Conservation (phyloP, 805 yeast genomes). For the Candida montana region DNA sequence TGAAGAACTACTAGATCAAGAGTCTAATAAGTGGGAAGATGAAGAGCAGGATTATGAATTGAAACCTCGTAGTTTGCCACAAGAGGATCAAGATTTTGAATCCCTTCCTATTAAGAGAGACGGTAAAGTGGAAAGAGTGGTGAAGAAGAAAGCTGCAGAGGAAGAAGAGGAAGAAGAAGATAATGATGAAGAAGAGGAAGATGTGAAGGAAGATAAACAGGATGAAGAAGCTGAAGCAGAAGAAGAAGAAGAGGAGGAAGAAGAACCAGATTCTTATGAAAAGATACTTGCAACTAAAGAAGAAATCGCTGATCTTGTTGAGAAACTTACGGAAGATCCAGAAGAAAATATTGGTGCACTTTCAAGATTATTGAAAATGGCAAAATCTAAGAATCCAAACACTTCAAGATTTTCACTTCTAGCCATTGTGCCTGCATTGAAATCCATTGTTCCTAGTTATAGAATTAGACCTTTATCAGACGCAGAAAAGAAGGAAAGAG, state of each 20-base stretch:
- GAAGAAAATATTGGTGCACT: constrained; percentile 72
- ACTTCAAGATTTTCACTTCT: constrained; percentile 67
- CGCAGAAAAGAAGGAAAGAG: constrained; percentile 74
- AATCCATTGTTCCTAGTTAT: constrained; percentile 82
- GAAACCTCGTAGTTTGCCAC: constrained; percentile 53
- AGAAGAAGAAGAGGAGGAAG: constrained; percentile 20
- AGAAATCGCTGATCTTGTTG: constrained; percentile 77
- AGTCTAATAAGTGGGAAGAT: constrained; percentile 45
- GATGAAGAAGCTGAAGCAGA: constrained; percentile 25
- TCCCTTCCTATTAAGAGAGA: constrained; percentile 77
- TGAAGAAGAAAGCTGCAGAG: constrained; percentile 27
- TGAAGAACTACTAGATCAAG: constrained; percentile 9
- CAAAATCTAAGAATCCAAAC: constrained; percentile 58
- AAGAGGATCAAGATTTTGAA: constrained; percentile 46
- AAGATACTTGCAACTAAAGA: constrained; percentile 62
- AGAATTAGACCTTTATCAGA: constrained; percentile 80
- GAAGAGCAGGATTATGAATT: constrained; percentile 78
- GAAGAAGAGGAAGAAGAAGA: constrained; percentile 16
- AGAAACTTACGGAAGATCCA: constrained; percentile 76
- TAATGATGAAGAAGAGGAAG: constrained; percentile 22
- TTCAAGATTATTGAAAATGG: constrained; percentile 64
- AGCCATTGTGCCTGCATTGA: constrained; percentile 80
- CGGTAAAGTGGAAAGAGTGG: constrained; percentile 69
- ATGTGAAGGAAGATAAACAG: constrained; percentile 24
- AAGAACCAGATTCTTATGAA: constrained; percentile 47